Conservation (phyloP, 2,329 filamentous ascomycete species). For the Allantophomopsis lycopodina region DNA sequence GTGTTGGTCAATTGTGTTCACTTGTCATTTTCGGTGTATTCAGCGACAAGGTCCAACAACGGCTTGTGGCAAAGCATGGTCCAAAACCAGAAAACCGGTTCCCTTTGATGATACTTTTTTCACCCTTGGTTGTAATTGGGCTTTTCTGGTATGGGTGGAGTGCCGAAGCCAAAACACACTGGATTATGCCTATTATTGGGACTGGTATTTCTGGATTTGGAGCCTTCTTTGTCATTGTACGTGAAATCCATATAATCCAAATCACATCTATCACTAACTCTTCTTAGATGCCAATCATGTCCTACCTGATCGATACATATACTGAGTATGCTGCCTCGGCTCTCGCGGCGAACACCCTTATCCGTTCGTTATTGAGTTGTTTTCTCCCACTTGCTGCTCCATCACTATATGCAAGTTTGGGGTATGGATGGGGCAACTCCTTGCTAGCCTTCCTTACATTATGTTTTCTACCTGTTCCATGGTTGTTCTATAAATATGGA, state of each 20-base stretch:
- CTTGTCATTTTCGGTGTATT: slow-evolving; percentile 47
- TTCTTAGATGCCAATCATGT: slow-evolving; percentile 18
- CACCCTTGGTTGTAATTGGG: neutral
- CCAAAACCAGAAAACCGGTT: slow-evolving; percentile 7
- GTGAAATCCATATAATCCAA: too few species aligned
- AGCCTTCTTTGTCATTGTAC: too few species aligned
- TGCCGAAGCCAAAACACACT: slow-evolving; percentile 38
- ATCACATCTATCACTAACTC: slow-evolving; percentile 14
- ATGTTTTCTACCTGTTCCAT: slow-evolving; percentile 5
- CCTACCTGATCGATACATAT: slow-evolving; percentile 32
- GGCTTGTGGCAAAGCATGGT: slow-evolving; percentile 36
- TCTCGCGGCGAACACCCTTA: slow-evolving; percentile 45
- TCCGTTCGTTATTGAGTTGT: slow-evolving; percentile 46
- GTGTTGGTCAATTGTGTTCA: slow-evolving; percentile 21
- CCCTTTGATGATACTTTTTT: slow-evolving; percentile 26
- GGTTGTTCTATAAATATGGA: too few species aligned
- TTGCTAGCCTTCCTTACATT: slow-evolving; percentile 32
- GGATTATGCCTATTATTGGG: slow-evolving; percentile 44
- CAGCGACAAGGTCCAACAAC: slow-evolving; percentile 44
- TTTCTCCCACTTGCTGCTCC: slow-evolving; percentile 43
- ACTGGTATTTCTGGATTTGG: slow-evolving; percentile 54
- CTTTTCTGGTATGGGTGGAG: slow-evolving; percentile 43
- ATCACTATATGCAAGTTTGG: slow-evolving; percentile 21
- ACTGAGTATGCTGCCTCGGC: slow-evolving; percentile 25
- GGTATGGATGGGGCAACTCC: slow-evolving; percentile 34